Base-by-base conservation (phyloP, 176 grass and related monocot genomes). In the Secale cereale region DNA sequence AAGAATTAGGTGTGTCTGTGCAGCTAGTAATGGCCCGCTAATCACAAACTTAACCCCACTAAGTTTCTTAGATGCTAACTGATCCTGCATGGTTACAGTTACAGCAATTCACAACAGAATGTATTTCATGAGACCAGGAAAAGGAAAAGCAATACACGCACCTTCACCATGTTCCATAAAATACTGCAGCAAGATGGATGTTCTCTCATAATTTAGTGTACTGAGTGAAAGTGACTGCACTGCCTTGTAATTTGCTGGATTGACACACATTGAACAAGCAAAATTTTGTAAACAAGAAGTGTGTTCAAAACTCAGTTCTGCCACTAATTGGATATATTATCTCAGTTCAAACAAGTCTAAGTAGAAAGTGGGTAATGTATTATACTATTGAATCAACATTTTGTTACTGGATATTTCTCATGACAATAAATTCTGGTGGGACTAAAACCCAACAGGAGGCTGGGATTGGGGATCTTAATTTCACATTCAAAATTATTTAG, bases 221-320 rank as follows among this genome's bases (percentile, higher is more conserved):
- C 81, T 87, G n/a, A 98, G 89, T 59, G 93, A 98, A 95, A 98
- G 91, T 62, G 91, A 98, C 63, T 87, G 80, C 67, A 98, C 96
- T 62, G 93, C 96, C 83, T 87, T 98, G 79, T 95, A 95, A 80
- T 98, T 98, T 90, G 96, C 93, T 98, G 91, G 83, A 86, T 88
- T 69, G 27, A 45, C n/a, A 77, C 63, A 88, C 78, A 78, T 32
- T 45, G 48, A 72, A 78, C 78, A 88, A 61, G 17, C 22, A 32
- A 2, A 80, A 91, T 10, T 26, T 3, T 45, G 48, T 89, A 40
- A 88, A 84, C 52, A 74, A 61, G 78, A 63, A 25, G 35, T 63
- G 52, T 65, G 52, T 74, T 28, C 33, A 78, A n/a, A 59, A 61
- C 40, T 73, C 36, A 10, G 11, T 63, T 19, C 4, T 78, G 31